Conservation (phyloP, 768 basidiomycete species). For the Cantharellus anzutake region DNA sequence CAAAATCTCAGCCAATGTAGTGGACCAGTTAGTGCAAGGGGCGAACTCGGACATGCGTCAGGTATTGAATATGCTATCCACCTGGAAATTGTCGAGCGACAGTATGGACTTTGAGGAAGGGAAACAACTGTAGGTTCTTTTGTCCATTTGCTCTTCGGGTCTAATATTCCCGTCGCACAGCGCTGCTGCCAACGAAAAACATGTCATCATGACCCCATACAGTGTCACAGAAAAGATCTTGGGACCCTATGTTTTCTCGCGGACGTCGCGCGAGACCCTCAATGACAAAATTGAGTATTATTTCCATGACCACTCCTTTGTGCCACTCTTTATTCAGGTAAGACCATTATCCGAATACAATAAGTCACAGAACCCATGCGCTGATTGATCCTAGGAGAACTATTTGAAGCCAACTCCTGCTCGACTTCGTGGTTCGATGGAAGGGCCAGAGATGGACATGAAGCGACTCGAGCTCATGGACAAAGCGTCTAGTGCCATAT, state of each 20-base stretch:
- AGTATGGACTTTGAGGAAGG: conserved; percentile 84
- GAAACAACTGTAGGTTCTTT: conserved; percentile 55
- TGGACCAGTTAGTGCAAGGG: conserved; percentile 79
- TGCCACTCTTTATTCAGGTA: conserved; percentile 91
- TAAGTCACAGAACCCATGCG: background rate
- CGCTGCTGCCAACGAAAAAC: conserved; percentile 80
- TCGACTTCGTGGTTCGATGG: conserved; percentile 27
- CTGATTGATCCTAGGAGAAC: conserved; percentile 47
- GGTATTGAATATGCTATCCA: conserved; percentile 94
- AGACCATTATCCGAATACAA: conserved; percentile 1
- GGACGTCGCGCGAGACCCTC: conserved; percentile 60
- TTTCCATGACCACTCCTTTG: conserved; percentile 88
- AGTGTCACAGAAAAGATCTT: conserved; percentile 77
- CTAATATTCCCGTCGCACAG: conserved; percentile 22
- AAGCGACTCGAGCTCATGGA: conserved; percentile 70
- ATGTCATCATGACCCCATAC: conserved; percentile 79
- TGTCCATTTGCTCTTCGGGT: background rate
- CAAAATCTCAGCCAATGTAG: conserved; percentile 75
- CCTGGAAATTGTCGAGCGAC: conserved; percentile 72
- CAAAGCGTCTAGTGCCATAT: conserved; percentile 78
- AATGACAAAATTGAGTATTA: conserved; percentile 90
- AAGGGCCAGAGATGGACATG: conserved; percentile 43
- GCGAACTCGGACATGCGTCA: conserved; percentile 94
- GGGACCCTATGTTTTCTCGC: conserved; percentile 79
- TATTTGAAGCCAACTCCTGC: conserved; percentile 75